Percentiles rank a stretch among this genome's conserved stretches.
Evolutionary conservation across 108 stramenopile species (phyloP).

Genomic region (Skeletonema menzelii): DNA sequence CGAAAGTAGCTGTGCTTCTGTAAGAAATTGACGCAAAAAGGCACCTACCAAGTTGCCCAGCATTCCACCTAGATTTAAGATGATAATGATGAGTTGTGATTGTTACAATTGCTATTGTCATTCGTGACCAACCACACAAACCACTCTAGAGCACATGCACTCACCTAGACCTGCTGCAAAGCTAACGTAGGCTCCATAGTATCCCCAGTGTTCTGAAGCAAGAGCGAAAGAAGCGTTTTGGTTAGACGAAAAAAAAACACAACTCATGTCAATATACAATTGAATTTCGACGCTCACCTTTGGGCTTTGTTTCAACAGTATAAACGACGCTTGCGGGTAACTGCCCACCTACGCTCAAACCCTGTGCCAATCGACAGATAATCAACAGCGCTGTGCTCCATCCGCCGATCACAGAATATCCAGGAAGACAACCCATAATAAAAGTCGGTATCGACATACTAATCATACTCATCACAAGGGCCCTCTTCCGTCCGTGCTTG

Average conservation of each 20-base stretch:
- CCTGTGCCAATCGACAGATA: conserved; percentile 57
- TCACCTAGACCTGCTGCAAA: conserved; percentile 54
- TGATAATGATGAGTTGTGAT: too few relatives aligned
- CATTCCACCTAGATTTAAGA: too few relatives aligned
- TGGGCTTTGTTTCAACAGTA: conserved; percentile 54
- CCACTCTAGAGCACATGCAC: too few relatives aligned
- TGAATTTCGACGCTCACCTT: conserved; percentile 54
- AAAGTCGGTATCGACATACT: conserved; percentile 66
- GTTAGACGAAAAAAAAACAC: not conserved
- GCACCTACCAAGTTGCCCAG: conserved; percentile 66
- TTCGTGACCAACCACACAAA: too few relatives aligned
- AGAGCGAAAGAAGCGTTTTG: too few relatives aligned
- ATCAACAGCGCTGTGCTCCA: conserved; percentile 47
- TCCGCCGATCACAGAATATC: conserved; percentile 51
- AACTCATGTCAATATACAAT: not conserved
- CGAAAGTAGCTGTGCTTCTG: conserved; percentile 58
- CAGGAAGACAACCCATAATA: conserved; percentile 67
- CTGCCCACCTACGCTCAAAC: conserved; percentile 64
- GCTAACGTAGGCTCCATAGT: conserved; percentile 15
- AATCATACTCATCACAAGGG: conserved; percentile 49
- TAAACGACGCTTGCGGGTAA: conserved; percentile 61
- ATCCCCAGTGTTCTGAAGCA: not conserved
- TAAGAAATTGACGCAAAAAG: conserved; percentile 51
- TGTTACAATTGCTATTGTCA: too few relatives aligned
- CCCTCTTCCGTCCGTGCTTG: conserved; percentile 54